phyloP scores from a whole-genome alignment of 805 yeast species.

The Ogataea paraovalis region DNA sequence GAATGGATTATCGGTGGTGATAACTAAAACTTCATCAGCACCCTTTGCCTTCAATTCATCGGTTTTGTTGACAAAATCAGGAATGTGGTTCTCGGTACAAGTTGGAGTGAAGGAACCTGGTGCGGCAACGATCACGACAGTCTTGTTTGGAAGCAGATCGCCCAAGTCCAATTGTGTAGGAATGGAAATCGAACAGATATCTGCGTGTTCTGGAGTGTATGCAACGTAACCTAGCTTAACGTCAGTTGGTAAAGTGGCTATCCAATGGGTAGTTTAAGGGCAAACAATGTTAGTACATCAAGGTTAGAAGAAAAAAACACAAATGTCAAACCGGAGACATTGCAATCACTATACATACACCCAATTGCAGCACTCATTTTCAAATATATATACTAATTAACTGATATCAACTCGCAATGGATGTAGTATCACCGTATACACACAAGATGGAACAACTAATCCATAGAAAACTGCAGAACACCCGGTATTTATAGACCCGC shows the following conservation, averaged over 20 bases:
- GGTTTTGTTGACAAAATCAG: conserved; percentile 33
- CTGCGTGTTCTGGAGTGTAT: conserved; percentile 33
- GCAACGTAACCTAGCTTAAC: conserved; percentile 39
- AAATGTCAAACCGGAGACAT: no score
- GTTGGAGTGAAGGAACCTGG: conserved; percentile 52
- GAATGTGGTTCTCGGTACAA: conserved; percentile 42
- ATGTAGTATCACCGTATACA: no score
- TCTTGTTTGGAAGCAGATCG: conserved; percentile 35
- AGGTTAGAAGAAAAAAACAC: not conserved
- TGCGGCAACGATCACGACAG: conserved; percentile 38
- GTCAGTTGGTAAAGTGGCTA: conserved; percentile 29
- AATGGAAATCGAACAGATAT: conserved; percentile 36
- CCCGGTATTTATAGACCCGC: not conserved
- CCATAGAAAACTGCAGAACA: not conserved
- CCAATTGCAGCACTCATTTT: not conserved
- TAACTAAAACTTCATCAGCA: conserved; percentile 34
- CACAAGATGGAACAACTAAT: not conserved
- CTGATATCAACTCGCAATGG: not conserved
- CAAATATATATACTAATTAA: not conserved
- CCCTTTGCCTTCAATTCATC: conserved; percentile 38
- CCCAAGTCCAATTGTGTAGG: conserved; percentile 37
- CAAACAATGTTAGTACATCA: not conserved
- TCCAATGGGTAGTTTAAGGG: not conserved
- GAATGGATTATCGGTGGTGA: conserved; percentile 42
- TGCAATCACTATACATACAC: not conserved